These are phyloP conservation scores for Penicillium sp. DNA, from an alignment of 2,329 filamentous ascomycete species.

Conservation along the genomic window DNA sequence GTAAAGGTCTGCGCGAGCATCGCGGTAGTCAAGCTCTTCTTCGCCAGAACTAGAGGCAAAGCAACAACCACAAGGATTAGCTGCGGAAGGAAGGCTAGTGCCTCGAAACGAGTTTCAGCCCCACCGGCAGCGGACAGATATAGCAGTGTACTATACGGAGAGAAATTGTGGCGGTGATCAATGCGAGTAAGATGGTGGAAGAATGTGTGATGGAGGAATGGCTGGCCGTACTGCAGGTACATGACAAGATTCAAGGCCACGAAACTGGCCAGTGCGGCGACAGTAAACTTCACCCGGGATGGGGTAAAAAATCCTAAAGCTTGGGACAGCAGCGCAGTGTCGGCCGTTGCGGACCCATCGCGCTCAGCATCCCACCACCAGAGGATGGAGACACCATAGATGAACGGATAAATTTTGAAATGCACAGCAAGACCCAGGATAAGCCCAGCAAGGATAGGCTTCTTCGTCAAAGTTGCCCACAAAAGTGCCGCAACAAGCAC, in stretches of 20 bases:
- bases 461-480: slow-evolving; percentile 70
- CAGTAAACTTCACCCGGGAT: slow-evolving; percentile 35
- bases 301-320: slow-evolving; percentile 37
- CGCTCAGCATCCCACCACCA: slow-evolving; percentile 40
- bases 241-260: slow-evolving; percentile 70
- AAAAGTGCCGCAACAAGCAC: slow-evolving; percentile 79
- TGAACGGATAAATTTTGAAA: slow-evolving; percentile 98
- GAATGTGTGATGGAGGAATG: slow-evolving; percentile 87
- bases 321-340: slow-evolving; percentile 10
- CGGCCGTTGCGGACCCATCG: slow-evolving; percentile 9
- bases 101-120: slow-evolving; percentile 57
- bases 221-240: slow-evolving; percentile 72
- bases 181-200: slow-evolving; percentile 89
- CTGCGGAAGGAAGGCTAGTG: slow-evolving; percentile 85
- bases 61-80: slow-evolving; percentile 73
- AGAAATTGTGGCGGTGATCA: slow-evolving; percentile 98
- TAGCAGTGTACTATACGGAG: slow-evolving; percentile 86
- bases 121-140: slow-evolving; percentile 74
- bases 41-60: slow-evolving; percentile 73
- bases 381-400: slow-evolving; percentile 68
- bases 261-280: slow-evolving; percentile 71
- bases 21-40: slow-evolving; percentile 73
- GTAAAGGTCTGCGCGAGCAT: slow-evolving; percentile 96
- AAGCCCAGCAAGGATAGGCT: slow-evolving; percentile 64
- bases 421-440: slow-evolving; percentile 83